These are phyloP conservation scores for Clarireedia paspali DNA, from an alignment of 2,329 filamentous ascomycete species.

Conservation along the genomic window DNA sequence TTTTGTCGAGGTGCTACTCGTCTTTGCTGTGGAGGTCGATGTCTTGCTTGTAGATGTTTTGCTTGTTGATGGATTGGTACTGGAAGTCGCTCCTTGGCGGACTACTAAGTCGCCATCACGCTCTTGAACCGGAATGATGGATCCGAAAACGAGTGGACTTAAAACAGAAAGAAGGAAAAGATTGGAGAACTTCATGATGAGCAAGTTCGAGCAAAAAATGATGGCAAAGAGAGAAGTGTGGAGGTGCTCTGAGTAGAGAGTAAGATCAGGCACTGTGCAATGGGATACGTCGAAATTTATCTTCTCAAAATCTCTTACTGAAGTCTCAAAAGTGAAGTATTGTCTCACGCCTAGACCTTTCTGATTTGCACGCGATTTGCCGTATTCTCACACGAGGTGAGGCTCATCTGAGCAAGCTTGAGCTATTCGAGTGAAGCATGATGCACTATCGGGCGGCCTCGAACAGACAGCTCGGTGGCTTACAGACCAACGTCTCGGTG, in stretches of 20 bases:
- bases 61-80: not conserved
- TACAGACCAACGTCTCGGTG: not conserved
- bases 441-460: not conserved
- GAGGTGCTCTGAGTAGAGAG: conserved; percentile 7
- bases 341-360: not conserved
- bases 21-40: not conserved
- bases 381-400: conserved; percentile 5
- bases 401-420: not conserved
- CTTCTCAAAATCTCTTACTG: not conserved
- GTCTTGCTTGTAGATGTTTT: not conserved
- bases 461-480: not conserved
- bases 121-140: conserved; percentile 1
- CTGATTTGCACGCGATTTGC: conserved; percentile 1
- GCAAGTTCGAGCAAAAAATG: conserved; percentile 6
- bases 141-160: not conserved
- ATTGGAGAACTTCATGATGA: conserved; percentile 9
- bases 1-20: not conserved
- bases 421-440: not conserved
- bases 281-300: conserved; percentile 8
- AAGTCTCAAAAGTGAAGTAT: not conserved
- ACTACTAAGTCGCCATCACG: not conserved
- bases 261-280: not conserved
- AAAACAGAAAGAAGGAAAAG: conserved; percentile 4
- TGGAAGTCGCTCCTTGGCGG: not conserved
- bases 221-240: not conserved